Base-by-base conservation (phyloP, 2,329 filamentous ascomycete genomes). In the Epichloe aotearoae region DNA sequence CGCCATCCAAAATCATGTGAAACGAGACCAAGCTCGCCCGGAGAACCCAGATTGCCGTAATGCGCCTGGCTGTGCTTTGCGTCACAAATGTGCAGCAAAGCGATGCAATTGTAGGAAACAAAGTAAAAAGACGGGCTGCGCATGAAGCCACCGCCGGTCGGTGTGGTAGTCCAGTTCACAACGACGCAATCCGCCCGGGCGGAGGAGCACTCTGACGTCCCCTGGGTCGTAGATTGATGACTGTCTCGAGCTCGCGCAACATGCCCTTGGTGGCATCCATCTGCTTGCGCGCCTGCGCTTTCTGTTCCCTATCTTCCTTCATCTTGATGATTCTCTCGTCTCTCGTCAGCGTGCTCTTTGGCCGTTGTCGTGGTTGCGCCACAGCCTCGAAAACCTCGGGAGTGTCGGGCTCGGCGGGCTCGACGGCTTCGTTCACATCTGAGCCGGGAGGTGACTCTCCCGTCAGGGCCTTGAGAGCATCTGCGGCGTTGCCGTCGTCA, bases 311-410 rank as follows among this genome's bases (percentile, higher is more conserved):
- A 43, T 97, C 91, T 62, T 95, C 90, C 59, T 86, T 84, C 73
- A 96, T 89, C 66, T 86, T 91, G 42, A 76, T 75, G 59, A 97
- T 85, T 42, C 93, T 82, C 68, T 98, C 89, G 61, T 95, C 90
- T 60, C 91, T 75, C 1, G 86, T 88, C 56, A 96, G 72, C 49
- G 77, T 74, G 59, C 80, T 85, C 56, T 83, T 77, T 53, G 85
- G 82, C 20, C 52, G 34, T 39, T 43, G 39, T 40, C 83, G 76
- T 6, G 80, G 73, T 52, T 87, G 73, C 2, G 90, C 88, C 38
- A 97, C 80, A 0, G 90, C 93, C 67, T 98, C 93, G 55, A 95
- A 97, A 1, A 98, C 79, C 61, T 95, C 86, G 49, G 85, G 82
- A 50, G 80, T 77, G 48, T 87, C 84, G 1, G 72, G 74, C 52